Evolutionary conservation across 495 filamentous ascomycete genomes (phyloP).

Genomic region (Aspergillus avenaceus): DNA sequence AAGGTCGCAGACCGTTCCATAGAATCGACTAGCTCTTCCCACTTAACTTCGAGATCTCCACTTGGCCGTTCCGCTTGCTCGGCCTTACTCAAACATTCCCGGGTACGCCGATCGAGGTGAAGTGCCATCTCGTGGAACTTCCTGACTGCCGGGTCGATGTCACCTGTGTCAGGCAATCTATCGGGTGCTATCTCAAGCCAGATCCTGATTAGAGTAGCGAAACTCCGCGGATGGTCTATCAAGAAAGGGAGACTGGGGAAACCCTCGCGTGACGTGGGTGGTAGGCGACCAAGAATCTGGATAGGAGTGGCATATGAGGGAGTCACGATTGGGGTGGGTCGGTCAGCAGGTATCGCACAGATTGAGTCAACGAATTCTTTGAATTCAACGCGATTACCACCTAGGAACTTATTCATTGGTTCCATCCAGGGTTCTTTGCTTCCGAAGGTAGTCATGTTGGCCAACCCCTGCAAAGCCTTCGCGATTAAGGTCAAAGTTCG

Average conservation of each 20-base stretch:
- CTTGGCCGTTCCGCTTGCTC: slow-evolving; percentile 68
- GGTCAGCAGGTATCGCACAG: slow-evolving; percentile 74
- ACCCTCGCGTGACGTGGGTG: slow-evolving; percentile 79
- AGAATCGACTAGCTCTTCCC: slow-evolving; percentile 73
- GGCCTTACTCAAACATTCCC: slow-evolving; percentile 63
- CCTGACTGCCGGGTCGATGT: slow-evolving; percentile 33
- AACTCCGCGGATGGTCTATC: slow-evolving; percentile 85
- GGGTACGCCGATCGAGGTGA: slow-evolving; percentile 65
- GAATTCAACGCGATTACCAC: slow-evolving; percentile 56
- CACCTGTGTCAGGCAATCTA: slow-evolving; percentile 30
- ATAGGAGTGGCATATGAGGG: slow-evolving; percentile 91
- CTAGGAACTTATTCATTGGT: slow-evolving; percentile 77
- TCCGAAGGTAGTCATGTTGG: slow-evolving; percentile 90
- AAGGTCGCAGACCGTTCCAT: slow-evolving; percentile 52
- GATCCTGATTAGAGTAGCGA: slow-evolving; percentile 79
- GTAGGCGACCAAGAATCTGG: slow-evolving; percentile 81
- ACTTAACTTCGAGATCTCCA: slow-evolving; percentile 55
- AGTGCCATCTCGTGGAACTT: slow-evolving; percentile 76
- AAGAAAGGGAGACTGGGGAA: slow-evolving; percentile 94
- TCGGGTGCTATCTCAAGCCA: slow-evolving; percentile 66
- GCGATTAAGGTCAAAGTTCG: slow-evolving; percentile 90
- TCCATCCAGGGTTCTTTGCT: slow-evolving; percentile 99
- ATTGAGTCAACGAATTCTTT: slow-evolving; percentile 84
- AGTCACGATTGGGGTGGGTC: slow-evolving; percentile 59
- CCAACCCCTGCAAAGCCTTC: slow-evolving; percentile 91